Conservation (phyloP, 805 yeast species). For the Clavispora vitiphila region DNA sequence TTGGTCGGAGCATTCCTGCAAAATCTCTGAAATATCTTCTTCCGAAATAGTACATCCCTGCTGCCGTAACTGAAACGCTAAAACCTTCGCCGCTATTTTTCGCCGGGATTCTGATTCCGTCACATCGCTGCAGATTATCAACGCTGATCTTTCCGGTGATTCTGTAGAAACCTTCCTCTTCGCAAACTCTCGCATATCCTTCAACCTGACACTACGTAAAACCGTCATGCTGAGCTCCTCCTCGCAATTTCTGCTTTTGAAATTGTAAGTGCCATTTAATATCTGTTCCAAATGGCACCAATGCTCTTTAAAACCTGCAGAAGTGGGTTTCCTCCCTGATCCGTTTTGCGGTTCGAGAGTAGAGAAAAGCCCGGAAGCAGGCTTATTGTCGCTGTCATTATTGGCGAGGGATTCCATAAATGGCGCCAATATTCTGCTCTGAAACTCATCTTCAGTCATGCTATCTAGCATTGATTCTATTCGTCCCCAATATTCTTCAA, state of each 20-base stretch:
- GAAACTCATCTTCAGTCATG: conserved; percentile 33
- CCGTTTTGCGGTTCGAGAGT: conserved; percentile 21
- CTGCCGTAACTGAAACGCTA: background rate
- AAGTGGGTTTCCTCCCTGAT: conserved; percentile 19
- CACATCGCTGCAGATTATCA: conserved; percentile 13
- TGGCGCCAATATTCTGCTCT: conserved; percentile 25
- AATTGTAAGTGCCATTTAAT: conserved; percentile 36
- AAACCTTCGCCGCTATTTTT: background rate
- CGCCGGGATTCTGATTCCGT: background rate
- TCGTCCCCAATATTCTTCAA: conserved; percentile 43
- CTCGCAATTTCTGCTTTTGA: conserved; percentile 26
- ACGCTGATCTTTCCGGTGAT: conserved; percentile 33
- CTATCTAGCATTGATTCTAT: conserved; percentile 32
- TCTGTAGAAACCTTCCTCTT: conserved; percentile 26
- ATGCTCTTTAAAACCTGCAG: conserved; percentile 29
- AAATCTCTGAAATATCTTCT: conserved; percentile 1
- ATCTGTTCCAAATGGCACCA: conserved; percentile 48
- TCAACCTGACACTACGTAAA: conserved; percentile 26
- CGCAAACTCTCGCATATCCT: conserved; percentile 33
- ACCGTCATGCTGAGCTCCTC: conserved; percentile 29
- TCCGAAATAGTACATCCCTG: conserved; percentile 2
- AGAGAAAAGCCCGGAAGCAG: conserved; percentile 21
- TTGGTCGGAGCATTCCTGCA: conserved; percentile 5
- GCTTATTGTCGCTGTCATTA: conserved; percentile 1
- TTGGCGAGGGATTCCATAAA: conserved; percentile 24